Evolutionary conservation across 768 basidiomycete genomes (phyloP).

Genomic region (Amanita inopinata): DNA sequence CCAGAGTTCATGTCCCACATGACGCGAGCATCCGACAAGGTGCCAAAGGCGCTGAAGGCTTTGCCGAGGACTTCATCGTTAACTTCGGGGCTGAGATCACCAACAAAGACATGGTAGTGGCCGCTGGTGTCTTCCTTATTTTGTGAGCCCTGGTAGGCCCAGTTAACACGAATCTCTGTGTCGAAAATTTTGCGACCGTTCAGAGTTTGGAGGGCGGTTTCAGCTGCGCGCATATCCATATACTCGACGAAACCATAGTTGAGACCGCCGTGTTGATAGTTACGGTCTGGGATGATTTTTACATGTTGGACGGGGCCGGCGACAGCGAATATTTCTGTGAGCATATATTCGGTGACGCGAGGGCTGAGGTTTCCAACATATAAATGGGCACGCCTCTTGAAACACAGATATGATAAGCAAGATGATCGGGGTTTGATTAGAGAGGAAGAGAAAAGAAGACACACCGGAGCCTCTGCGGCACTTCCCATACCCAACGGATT

Average conservation of each 20-base stretch:
- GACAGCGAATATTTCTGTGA: conserved; percentile 94
- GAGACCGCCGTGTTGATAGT: conserved; percentile 98
- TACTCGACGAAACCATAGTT: conserved; percentile 99
- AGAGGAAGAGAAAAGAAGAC: conserved; percentile 23
- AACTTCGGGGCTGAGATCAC: conserved; percentile 98
- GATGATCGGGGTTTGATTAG: conserved; percentile 15
- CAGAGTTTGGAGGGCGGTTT: conserved; percentile 96
- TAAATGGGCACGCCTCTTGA: conserved; percentile 93
- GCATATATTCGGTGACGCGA: conserved; percentile 98
- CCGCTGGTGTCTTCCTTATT: conserved; percentile 98
- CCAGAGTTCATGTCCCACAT: conserved; percentile 99
- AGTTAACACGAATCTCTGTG: conserved; percentile 98
- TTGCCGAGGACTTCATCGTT: conserved; percentile 95
- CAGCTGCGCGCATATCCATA: conserved; percentile 96
- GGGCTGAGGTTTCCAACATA: conserved; percentile 98
- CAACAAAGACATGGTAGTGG: conserved; percentile 98
- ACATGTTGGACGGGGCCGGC: conserved; percentile 97
- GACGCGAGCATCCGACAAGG: conserved; percentile 93
- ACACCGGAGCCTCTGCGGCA: conserved; percentile 70
- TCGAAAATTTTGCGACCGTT: conserved; percentile 99
- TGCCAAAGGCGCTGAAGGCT: conserved; percentile 95
- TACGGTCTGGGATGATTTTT: conserved; percentile 99
- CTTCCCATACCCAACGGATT: conserved; percentile 67
- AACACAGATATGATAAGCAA: conserved; percentile 17
- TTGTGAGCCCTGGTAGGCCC: conserved; percentile 98